Percentiles rank a stretch among this genome's conserved stretches.
phyloP scores from a whole-genome alignment of 2,329 filamentous ascomycete species.

The Thielaviopsis punctulata region DNA sequence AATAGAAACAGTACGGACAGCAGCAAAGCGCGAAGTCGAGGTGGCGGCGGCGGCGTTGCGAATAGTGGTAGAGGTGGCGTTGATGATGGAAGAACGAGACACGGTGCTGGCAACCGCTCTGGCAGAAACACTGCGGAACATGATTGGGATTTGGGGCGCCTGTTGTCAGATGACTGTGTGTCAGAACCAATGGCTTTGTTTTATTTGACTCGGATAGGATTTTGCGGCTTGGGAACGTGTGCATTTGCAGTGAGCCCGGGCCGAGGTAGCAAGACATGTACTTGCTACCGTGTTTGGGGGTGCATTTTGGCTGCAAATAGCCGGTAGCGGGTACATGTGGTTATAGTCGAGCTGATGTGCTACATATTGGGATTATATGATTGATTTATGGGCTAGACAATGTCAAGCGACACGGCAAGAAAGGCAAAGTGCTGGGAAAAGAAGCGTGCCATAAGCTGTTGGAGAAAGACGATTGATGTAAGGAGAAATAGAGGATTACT shows the following conservation, averaged over 20 bases:
- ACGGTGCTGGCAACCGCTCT: conserved; percentile 8
- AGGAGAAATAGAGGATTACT: not conserved
- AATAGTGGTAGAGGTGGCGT: no score
- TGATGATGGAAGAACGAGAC: not conserved
- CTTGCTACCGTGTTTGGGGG: not conserved
- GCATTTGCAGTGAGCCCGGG: not conserved
- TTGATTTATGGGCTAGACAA: no score
- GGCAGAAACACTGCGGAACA: conserved; percentile 11
- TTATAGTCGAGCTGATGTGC: no score
- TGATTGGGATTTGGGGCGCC: conserved; percentile 6
- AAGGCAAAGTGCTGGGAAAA: conserved; percentile 4
- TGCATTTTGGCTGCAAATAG: not conserved
- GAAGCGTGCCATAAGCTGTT: no score
- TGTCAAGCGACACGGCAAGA: no score
- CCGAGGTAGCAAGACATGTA: not conserved
- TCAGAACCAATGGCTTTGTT: not conserved
- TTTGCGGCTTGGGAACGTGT: not conserved
- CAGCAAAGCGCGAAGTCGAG: conserved; percentile 1
- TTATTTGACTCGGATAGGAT: no score
- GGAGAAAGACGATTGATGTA: not conserved
- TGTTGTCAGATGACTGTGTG: conserved; percentile 9
- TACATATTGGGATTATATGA: no score
- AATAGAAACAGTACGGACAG: conserved; percentile 2
- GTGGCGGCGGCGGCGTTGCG: not conserved
- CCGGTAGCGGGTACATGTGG: not conserved